These are phyloP conservation scores for Penicillium sp. DNA, from an alignment of 2,329 filamentous ascomycete species.

Conservation along the genomic window DNA sequence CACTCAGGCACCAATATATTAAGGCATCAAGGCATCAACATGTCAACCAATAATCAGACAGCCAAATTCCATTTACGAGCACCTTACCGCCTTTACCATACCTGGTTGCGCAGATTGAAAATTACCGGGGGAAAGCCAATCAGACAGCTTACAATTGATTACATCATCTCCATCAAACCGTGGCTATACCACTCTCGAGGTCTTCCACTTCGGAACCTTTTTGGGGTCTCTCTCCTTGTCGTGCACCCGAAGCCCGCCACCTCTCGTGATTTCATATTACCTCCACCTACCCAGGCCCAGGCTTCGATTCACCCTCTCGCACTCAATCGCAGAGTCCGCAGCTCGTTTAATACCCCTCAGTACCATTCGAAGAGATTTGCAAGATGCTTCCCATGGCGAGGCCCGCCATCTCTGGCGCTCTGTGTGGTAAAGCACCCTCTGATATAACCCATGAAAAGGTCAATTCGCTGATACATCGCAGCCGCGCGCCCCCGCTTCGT, in stretches of 20 bases:
- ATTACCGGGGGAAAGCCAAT: conserved; percentile 12
- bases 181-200: conserved; percentile 14
- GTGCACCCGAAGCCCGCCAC: conserved; percentile 23
- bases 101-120: background rate
- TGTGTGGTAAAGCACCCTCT: conserved; percentile 26
- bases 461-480: conserved; percentile 24
- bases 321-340: background rate
- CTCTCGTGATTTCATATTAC: conserved; percentile 5
- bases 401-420: conserved; percentile 30
- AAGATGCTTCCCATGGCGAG: conserved; percentile 31
- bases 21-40: conserved; percentile 6
- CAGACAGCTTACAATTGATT: conserved; percentile 1
- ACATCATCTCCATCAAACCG: conserved; percentile 14
- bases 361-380: background rate
- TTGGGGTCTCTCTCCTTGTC: conserved; percentile 24
- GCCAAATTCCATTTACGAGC: conserved; percentile 21
- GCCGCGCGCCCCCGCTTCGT: conserved; percentile 31
- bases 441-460: background rate
- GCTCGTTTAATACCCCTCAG: background rate
- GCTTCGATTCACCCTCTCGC: background rate
- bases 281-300: conserved; percentile 6
- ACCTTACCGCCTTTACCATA: conserved; percentile 25
- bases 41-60: conserved; percentile 17
- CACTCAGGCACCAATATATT: background rate
- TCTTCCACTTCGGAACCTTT: conserved; percentile 17